Conservation (phyloP, 495 filamentous ascomycete species). For the Penicillium macrosclerotiorum region DNA sequence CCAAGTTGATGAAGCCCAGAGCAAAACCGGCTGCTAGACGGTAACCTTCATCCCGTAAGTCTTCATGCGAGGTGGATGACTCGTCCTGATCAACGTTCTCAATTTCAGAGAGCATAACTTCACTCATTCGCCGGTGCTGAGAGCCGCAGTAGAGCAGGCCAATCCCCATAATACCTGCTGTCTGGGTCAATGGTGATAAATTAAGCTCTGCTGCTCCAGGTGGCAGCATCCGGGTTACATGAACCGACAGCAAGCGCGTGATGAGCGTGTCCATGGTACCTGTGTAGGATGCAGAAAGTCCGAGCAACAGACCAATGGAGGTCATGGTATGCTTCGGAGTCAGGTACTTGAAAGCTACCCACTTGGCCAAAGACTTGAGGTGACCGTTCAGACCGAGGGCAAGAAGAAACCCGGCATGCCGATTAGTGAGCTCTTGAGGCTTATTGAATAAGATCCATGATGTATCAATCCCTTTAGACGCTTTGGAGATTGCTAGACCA, state of each 20-base stretch:
- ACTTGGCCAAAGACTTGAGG: constrained; percentile 88
- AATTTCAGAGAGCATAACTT: constrained; percentile 97
- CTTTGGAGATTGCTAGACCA: constrained; percentile 83
- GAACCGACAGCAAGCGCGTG: constrained; percentile 93
- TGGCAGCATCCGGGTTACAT: constrained; percentile 91
- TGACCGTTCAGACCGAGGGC: constrained; percentile 95
- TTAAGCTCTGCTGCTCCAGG: constrained; percentile 91
- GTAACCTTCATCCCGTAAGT: constrained; percentile 91
- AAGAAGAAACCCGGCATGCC: constrained; percentile 90
- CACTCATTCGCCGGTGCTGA: constrained; percentile 96
- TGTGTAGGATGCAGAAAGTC: constrained; percentile 87
- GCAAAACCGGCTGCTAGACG: constrained; percentile 91
- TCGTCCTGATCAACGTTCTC: constrained; percentile 80
- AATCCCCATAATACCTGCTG: constrained; percentile 96
- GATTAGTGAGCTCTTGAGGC: constrained; percentile 83
- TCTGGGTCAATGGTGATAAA: constrained; percentile 89
- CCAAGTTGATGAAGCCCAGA: constrained; percentile 91
- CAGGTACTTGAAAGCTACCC: constrained; percentile 97
- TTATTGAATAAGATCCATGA: constrained; percentile 99
- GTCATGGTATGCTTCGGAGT: constrained; percentile 99
- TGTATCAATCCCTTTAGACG: constrained; percentile 92
- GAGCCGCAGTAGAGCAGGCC: constrained; percentile 92
- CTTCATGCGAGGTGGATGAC: constrained; percentile 55
- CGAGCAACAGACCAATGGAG: constrained; percentile 89
- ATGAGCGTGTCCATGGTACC: constrained; percentile 96